Evolutionary conservation across 345 rosid species (phyloP).

Genomic region (Euphorbia pulcherrima): DNA sequence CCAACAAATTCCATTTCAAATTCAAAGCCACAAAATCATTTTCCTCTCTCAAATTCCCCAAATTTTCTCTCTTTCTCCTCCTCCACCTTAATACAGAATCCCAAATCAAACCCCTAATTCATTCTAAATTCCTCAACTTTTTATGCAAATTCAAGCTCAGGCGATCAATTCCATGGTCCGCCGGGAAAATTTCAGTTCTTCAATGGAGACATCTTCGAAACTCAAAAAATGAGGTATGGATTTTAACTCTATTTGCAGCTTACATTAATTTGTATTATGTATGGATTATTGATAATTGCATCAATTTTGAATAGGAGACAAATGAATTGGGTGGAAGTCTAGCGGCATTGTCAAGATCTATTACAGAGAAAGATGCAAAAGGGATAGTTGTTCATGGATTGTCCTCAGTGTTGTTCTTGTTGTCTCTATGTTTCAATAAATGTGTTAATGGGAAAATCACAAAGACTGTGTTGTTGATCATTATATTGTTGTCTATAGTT

Average conservation of each 20-base stretch:
- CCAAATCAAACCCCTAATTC: not conserved
- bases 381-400: conserved; percentile 5
- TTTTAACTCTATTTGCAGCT: not conserved
- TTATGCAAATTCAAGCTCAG: conserved; percentile 8
- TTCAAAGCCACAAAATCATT: conserved; percentile 18
- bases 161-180: not conserved
- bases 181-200: not conserved
- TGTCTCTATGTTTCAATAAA: conserved; percentile 4
- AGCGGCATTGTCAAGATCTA: conserved; percentile 10
- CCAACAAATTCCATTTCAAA: conserved; percentile 27
- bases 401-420: conserved; percentile 9
- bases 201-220: conserved; percentile 4
- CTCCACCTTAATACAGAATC: conserved; percentile 27
- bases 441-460: not conserved
- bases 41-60: conserved; percentile 24
- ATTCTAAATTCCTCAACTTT: conserved; percentile 21
- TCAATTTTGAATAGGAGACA: conserved; percentile 6
- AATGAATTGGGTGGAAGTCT: conserved; percentile 11
- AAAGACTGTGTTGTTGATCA: not conserved
- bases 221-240: conserved; percentile 1
- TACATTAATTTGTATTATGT: not conserved
- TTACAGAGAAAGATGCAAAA: conserved; percentile 8
- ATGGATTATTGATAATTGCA: too few relatives aligned
- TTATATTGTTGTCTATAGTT: conserved; percentile 3
- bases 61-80: conserved; percentile 29